Evolutionary conservation across 163 green algal genomes (phyloP), one percentile per base, ranked within the genome.

Genomic region (Chlamydomonas reinhardtii): DNA sequence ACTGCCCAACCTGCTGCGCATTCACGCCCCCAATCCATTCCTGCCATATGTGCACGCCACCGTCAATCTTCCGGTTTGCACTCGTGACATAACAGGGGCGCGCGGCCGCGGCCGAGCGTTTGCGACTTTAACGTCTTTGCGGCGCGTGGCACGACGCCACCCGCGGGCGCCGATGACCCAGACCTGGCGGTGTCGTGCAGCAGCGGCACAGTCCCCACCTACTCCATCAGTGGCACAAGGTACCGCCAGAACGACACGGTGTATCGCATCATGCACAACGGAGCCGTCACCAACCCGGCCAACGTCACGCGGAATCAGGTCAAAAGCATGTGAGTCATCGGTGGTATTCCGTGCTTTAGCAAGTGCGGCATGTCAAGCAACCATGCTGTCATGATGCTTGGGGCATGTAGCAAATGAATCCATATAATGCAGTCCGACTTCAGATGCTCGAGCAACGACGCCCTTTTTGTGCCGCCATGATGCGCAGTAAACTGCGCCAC

Each of bases 111-210:
- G 1, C 78, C 78, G 11, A 85, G 65, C 54, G 68, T 85, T 4
- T 85, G 78, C 54, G 78, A 85, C 54, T 85, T 85, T 52, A 76
- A 85, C 48, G 69, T 32, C 19, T 84, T 43, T 48, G 69, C 59
- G 4, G 77, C 37, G 1, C 78, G 69, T 17, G 48, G 52, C 1
- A 27, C 17, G 2, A 37, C 52, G 14, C 78, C 78, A 17, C 78
- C 68, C 0, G 22, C 12, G 22, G 68, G 77, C 43, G 37, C 32
- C 34, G 27, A 43, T 6, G 52, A 77, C 48, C 52, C 68, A 4
- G 32, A 71, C 68, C 66, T 85, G 12, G 27, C 78, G 0, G 78
- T 85, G 2, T 32, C 52, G 4, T 85, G 78, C 68, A 19, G 20
- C 11, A 29, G 5, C 2, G 2, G 4, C 17, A 35, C 14, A 8